Base-by-base conservation (phyloP, 2,329 filamentous ascomycete genomes). In the Xylaria sp. region DNA sequence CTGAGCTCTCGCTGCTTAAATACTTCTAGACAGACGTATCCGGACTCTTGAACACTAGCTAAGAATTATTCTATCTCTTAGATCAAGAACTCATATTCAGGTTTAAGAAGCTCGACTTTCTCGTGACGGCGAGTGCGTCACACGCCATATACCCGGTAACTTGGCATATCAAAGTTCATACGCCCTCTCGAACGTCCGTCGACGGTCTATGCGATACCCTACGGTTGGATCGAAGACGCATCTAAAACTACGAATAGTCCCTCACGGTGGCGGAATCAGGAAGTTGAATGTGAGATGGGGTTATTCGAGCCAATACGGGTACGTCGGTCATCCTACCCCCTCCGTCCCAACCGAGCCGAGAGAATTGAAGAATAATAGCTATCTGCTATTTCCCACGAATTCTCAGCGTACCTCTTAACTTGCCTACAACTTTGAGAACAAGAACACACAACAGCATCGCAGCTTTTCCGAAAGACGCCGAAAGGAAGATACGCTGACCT, bases 401-500 rank as follows among this genome's bases (percentile, higher is more conserved):
- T 6, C 9, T n/a, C 25, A 15, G 55, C 7, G 27, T 47, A 2
- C n/a, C 25, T 45, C 9, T 47, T 20, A n/a, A 33, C 25, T 2
- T 5, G n/a, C 33, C 42, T 33, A 45, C 11, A 13, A 10, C 17
- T 10, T 47, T n/a, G n/a, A 11, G 22, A n/a, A 27, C 29, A 15
- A 50, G 38, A 53, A 3, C 38, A 58, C 22, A 66, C 53, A 7
- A 25, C 63, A 25, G 76, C 77, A n/a, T 74, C 71, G 51, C 69
- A 77, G 7, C 73, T 78, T 62, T 69, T 80, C 15, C 72, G 72
- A 10, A 73, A 73, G 67, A 74, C 78, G 3, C 76, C 77, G 2
- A 69, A 76, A 39, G 67, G 80, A 29, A 77, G 81, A 29, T 76
- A 75, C n/a, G 68, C 69, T 15, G 63, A 63, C 6, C 75, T 81